A percentile compares a stretch with the other conserved stretches of the same genome.
Conservation (phyloP, 331 rosid species). For the Acacia concinna region DNA sequence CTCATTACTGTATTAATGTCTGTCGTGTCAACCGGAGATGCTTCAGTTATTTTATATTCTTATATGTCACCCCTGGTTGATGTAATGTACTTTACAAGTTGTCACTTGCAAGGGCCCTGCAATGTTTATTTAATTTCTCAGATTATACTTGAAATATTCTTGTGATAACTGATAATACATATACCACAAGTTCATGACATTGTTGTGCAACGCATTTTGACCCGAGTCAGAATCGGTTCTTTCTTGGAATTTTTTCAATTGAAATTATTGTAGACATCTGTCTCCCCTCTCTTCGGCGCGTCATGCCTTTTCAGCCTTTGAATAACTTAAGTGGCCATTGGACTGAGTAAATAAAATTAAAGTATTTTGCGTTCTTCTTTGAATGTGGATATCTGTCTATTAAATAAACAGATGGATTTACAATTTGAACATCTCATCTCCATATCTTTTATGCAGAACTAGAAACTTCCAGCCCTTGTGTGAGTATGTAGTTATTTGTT, state of each 20-base stretch:
- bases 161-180: not conserved
- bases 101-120: conserved; percentile 6
- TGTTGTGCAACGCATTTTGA: conserved; percentile 9
- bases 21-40: conserved; percentile 15
- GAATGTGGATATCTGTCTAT: not conserved
- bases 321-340: not conserved
- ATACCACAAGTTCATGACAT: not conserved
- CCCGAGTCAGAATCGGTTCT: not conserved
- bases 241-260: not conserved
- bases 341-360: not conserved
- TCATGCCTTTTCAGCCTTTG: not conserved
- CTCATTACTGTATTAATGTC: not conserved
- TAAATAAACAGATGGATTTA: not conserved
- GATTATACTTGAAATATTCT: not conserved
- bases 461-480: too few species aligned
- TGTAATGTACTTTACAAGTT: conserved; percentile 11
- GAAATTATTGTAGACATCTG: not conserved
- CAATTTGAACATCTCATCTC: not conserved
- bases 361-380: not conserved
- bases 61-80: conserved; percentile 9
- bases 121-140: conserved; percentile 9
- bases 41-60: conserved; percentile 11
- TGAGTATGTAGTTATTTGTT: too few species aligned
- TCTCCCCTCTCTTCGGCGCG: not conserved
- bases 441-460: not conserved